These are phyloP conservation scores for Capsella bursapastoris DNA, from an alignment of 345 rosid genomes.

Conservation along the genomic window DNA sequence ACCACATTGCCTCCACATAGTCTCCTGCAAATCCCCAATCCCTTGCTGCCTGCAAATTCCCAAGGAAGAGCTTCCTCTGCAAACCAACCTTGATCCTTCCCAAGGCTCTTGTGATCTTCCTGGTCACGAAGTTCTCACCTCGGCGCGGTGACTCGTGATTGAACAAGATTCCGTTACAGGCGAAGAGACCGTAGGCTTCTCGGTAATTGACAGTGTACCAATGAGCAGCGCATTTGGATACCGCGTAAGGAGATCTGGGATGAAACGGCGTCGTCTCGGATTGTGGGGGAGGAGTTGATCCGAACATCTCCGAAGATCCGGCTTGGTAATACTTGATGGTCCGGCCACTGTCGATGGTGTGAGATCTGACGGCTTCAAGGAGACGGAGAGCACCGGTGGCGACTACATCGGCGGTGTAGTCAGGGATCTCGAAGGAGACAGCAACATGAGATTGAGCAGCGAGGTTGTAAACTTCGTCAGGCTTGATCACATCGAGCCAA, in stretches of 20 bases:
- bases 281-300: slow-evolving; percentile 91
- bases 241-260: slow-evolving; percentile 98
- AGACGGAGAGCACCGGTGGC: slow-evolving; percentile 91
- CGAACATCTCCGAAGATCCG: slow-evolving; percentile 97
- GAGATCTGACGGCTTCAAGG: slow-evolving; percentile 90
- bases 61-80: slow-evolving; percentile 82
- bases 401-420: slow-evolving; percentile 87
- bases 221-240: slow-evolving; percentile 90
- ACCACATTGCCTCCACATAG: slow-evolving; percentile 99
- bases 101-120: slow-evolving; percentile 92
- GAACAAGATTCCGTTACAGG: slow-evolving; percentile 90
- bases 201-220: slow-evolving; percentile 98
- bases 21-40: slow-evolving; percentile 99
- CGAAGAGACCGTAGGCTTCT: slow-evolving; percentile 84
- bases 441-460: slow-evolving; percentile 96
- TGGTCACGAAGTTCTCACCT: slow-evolving; percentile 91
- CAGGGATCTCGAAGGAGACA: slow-evolving; percentile 89
- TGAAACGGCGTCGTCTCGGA: slow-evolving; percentile 84
- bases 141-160: slow-evolving; percentile 95
- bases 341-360: slow-evolving; percentile 70
- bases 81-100: slow-evolving; percentile 88
- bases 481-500: slow-evolving; percentile 82
- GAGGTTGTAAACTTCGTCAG: slow-evolving; percentile 88
- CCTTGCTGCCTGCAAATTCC: slow-evolving; percentile 84
- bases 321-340: slow-evolving; percentile 84